These are phyloP conservation scores for Tuber borchii DNA, from an alignment of 495 filamentous ascomycete species.

Conservation along the genomic window DNA sequence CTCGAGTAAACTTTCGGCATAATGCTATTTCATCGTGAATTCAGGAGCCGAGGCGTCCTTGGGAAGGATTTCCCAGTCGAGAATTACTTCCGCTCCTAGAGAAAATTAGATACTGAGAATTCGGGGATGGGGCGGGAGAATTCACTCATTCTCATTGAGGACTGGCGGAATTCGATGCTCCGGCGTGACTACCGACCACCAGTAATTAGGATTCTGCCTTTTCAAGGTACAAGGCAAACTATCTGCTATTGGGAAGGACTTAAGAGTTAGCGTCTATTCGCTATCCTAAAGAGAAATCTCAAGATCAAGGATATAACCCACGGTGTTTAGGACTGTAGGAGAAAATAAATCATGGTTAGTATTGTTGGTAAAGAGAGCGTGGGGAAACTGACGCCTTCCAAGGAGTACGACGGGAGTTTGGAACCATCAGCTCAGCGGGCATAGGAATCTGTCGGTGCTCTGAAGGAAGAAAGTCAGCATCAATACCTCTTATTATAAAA, in stretches of 20 bases:
- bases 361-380: neutral
- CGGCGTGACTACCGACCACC: neutral
- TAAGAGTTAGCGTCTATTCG: neutral
- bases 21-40: neutral
- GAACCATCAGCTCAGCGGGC: neutral
- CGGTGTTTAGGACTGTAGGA: neutral
- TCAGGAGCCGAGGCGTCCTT: neutral
- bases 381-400: slow-evolving; percentile 1
- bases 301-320: slow-evolving; percentile 5
- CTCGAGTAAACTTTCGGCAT: neutral
- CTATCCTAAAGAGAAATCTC: neutral
- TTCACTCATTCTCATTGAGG: neutral
- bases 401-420: slow-evolving; percentile 3
- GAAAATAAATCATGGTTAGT: neutral
- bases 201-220: slow-evolving; percentile 2
- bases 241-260: neutral
- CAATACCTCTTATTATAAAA: neutral
- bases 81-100: neutral
- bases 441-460: neutral
- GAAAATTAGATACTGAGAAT: neutral
- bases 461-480: neutral
- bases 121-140: neutral
- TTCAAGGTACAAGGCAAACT: neutral
- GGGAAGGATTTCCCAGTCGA: neutral
- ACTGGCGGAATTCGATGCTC: neutral